Percentiles rank a stretch among this genome's conserved stretches.
These are phyloP conservation scores for Cercophora samala DNA, from an alignment of 495 filamentous ascomycete species.

Conservation along the genomic window DNA sequence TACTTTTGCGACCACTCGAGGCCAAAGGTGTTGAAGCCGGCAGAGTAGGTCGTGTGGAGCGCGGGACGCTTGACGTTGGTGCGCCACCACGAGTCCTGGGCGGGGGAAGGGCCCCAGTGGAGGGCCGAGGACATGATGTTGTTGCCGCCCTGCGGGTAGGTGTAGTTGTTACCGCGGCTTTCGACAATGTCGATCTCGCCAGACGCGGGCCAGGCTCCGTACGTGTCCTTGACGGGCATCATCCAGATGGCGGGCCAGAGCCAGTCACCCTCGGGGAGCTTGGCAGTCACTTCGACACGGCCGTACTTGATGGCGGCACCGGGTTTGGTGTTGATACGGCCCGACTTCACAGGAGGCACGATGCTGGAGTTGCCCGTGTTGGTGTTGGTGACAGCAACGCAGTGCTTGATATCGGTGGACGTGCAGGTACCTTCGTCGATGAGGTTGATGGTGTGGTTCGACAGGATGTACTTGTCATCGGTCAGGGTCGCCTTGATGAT, in stretches of 20 bases:
- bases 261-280: slow-evolving; percentile 75
- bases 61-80: slow-evolving; percentile 72
- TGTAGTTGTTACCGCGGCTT: slow-evolving; percentile 74
- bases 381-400: slow-evolving; percentile 58
- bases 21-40: slow-evolving; percentile 67
- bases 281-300: slow-evolving; percentile 73
- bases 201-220: slow-evolving; percentile 73
- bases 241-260: slow-evolving; percentile 93
- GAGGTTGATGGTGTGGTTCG: slow-evolving; percentile 63
- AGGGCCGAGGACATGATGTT: slow-evolving; percentile 77
- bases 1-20: slow-evolving; percentile 87
- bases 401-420: slow-evolving; percentile 51
- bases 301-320: slow-evolving; percentile 74
- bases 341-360: slow-evolving; percentile 75
- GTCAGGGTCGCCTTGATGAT: slow-evolving; percentile 76
- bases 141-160: slow-evolving; percentile 71
- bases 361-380: slow-evolving; percentile 70
- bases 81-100: slow-evolving; percentile 67
- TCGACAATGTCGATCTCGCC: slow-evolving; percentile 88
- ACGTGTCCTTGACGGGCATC: slow-evolving; percentile 69
- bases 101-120: slow-evolving; percentile 70
- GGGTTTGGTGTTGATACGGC: slow-evolving; percentile 67
- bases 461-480: slow-evolving; percentile 58
- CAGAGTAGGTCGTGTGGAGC: slow-evolving; percentile 72
- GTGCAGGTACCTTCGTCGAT: slow-evolving; percentile 63